phyloP scores from a whole-genome alignment of 257 asterid genomes.

The Solanum boliviense region DNA sequence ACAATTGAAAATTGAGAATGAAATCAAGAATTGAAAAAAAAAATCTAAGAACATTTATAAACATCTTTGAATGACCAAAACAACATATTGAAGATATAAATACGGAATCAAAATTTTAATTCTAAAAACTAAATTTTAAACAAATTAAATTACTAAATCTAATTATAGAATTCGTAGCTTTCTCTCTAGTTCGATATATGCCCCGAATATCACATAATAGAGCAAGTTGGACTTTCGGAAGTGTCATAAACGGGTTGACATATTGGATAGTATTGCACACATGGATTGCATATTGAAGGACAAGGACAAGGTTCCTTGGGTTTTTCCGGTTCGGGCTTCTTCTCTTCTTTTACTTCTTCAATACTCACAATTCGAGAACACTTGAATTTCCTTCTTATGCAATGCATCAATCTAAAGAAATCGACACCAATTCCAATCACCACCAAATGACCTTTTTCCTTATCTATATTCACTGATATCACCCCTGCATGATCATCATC shows the following conservation, averaged over 20 bases:
- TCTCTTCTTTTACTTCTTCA: neutral
- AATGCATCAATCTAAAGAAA: neutral
- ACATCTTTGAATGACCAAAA: too few species aligned
- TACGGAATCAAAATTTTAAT: too few species aligned
- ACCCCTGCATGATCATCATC: neutral
- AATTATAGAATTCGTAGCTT: too few species aligned
- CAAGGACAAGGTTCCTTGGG: neutral
- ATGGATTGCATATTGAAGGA: neutral
- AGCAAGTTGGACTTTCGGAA: neutral
- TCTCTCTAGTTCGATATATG: neutral
- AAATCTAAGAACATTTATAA: too few species aligned
- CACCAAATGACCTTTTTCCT: neutral
- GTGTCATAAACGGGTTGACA: neutral
- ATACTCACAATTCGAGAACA: neutral
- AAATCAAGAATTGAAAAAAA: too few species aligned
- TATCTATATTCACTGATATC: neutral
- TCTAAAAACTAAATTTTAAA: too few species aligned
- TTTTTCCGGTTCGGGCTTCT: neutral
- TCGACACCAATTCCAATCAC: neutral
- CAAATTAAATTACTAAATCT: too few species aligned
- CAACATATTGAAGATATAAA: too few species aligned
- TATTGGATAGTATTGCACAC: neutral
- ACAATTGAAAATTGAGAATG: too few species aligned
- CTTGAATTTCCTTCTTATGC: neutral
- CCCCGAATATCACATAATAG: neutral